These are phyloP conservation scores for Sclerotiophoma versabilis DNA, from an alignment of 2,329 filamentous ascomycete genomes.

Conservation along the genomic window DNA sequence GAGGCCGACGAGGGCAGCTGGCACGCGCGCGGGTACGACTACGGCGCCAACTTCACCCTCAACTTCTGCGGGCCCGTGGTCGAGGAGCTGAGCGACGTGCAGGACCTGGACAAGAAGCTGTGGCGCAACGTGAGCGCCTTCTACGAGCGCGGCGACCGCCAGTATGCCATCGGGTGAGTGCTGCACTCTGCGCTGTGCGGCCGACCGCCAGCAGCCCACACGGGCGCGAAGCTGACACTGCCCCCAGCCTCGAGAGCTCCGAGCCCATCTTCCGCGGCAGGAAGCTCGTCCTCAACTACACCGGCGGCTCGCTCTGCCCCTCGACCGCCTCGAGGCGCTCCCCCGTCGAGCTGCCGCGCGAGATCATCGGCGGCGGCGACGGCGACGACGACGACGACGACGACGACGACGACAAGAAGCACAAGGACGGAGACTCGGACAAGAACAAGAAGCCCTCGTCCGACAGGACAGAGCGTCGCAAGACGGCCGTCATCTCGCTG, in stretches of 20 bases:
- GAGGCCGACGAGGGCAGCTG: conserved; percentile 66
- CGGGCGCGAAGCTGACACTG: background rate
- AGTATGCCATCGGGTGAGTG: conserved; percentile 77
- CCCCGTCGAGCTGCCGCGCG: conserved; percentile 37
- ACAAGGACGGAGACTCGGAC: conserved; percentile 45
- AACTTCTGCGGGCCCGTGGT: conserved; percentile 84
- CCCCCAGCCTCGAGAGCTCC: conserved; percentile 61
- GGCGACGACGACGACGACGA: conserved; percentile 43
- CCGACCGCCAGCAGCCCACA: conserved; percentile 5
- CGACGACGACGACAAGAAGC: conserved; percentile 50
- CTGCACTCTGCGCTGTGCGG: background rate
- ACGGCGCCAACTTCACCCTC: conserved; percentile 80
- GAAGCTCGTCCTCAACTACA: conserved; percentile 64
- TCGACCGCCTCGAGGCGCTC: conserved; percentile 35
- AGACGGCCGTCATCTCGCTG: conserved; percentile 89
- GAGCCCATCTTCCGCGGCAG: conserved; percentile 68
- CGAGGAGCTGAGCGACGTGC: conserved; percentile 67
- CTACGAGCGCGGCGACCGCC: conserved; percentile 70
- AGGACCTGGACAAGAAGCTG: conserved; percentile 66
- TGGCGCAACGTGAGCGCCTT: conserved; percentile 82
- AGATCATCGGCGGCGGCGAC: conserved; percentile 52
- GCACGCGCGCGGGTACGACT: conserved; percentile 76
- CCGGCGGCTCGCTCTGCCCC: conserved; percentile 58
- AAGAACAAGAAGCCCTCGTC: conserved; percentile 53
- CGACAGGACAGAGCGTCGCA: conserved; percentile 64